Base-by-base conservation (phyloP, 345 rosid species). In the Camelina neglecta region DNA sequence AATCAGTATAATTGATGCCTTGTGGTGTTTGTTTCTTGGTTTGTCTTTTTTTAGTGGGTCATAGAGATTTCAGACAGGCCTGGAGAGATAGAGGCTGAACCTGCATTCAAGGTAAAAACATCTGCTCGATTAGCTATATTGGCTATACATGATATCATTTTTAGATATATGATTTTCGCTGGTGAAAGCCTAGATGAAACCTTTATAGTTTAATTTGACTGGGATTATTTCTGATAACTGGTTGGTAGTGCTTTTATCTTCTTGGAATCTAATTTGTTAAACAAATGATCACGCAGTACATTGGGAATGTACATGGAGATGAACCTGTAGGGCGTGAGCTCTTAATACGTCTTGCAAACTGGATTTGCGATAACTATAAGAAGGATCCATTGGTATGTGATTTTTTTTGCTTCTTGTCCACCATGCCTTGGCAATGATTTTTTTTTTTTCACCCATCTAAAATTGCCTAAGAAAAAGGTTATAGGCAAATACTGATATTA, bases 291-390 rank as follows among this genome's bases (percentile, higher is more conserved):
- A 79, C 38, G 69, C 90, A 92, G 99, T 92, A 81, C 76, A 82
- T 95, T 75, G 98, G 99, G 60, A 95, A 95, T 83, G 97, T 92
- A 61, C 98, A 92, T 71, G 98, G 98, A 50, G 96, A 95, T 75
- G 97, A 95, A 79, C 99, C 99, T 72, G 94, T 90, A 16, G 96
- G 98, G 38, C 94, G 97, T 61, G 99, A 95, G 80, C 88, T 95
- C 76, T 83, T 87, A 26, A 1, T 95, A 20, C 82, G 72, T 72
- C 97, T 95, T 63, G 96, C 94, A 20, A 92, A 90, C 80, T 95
- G 97, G 97, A 88, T 95, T 75, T 95, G 98, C 73, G 89, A 95
- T 85, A 89, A 90, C 78, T 83, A 90, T 78, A 26, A 31, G 72
- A 84, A 80, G 78, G 89, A 95, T 78, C 86, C 99, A 3, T 79